A percentile compares a stretch with the other conserved stretches of the same genome.
Evolutionary conservation across 1,139 yeast species (phyloP).

Genomic region (Sugiyamaella japonica): DNA sequence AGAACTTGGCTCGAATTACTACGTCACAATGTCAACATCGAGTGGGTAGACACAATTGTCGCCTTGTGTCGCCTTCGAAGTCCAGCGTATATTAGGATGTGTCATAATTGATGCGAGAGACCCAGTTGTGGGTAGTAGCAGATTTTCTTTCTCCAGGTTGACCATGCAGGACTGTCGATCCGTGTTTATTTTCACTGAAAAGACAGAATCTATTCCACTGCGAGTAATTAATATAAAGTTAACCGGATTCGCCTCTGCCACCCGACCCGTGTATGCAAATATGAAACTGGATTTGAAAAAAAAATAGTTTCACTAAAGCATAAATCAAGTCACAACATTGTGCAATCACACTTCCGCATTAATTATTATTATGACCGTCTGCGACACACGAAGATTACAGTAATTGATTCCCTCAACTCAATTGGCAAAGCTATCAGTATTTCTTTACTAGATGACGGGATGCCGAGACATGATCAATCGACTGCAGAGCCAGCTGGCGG

Average conservation of each 20-base stretch:
- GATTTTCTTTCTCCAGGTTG: conserved; percentile 3
- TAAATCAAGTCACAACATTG: not conserved
- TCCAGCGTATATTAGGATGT: not conserved
- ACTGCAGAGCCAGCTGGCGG: conserved; percentile 17
- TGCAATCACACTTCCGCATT: not conserved
- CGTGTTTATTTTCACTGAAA: conserved; percentile 1
- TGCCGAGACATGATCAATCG: conserved; percentile 13
- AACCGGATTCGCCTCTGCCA: not conserved
- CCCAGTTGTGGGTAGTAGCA: not conserved
- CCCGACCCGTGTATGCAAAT: not conserved
- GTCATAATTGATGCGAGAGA: conserved; percentile 8
- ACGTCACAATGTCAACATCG: too few relatives aligned
- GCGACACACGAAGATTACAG: not conserved
- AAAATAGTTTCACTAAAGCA: not conserved
- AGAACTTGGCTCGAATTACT: too few relatives aligned
- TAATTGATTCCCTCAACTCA: not conserved
- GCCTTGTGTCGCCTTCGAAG: too few relatives aligned
- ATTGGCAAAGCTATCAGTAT: not conserved
- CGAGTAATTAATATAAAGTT: conserved; percentile 3
- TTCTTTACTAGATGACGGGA: conserved; percentile 4
- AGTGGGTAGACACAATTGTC: too few relatives aligned
- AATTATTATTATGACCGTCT: not conserved
- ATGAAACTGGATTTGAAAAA: not conserved
- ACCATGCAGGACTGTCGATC: conserved; percentile 11
- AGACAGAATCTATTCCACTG: not conserved